Base-by-base conservation (phyloP, 768 basidiomycete genomes). In the Tylopilus sp. region DNA sequence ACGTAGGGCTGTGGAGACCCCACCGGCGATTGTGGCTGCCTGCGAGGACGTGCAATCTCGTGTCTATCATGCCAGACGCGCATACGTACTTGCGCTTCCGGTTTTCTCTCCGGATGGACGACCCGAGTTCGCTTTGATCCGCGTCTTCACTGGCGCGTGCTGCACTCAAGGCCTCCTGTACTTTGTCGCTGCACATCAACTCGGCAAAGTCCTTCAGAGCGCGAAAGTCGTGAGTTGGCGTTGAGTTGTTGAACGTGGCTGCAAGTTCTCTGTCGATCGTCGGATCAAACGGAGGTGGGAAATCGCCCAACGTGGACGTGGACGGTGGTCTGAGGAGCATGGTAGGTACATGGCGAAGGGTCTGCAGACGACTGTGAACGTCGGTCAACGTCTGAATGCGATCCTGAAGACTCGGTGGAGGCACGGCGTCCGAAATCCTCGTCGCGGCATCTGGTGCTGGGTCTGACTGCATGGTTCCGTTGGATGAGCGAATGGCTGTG, bases 1-100 rank as follows among this genome's bases (percentile, higher is more conserved):
- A 78, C 67, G 57, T 80, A 84, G 0, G 84, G 81, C 52, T 81
- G 78, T 6, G 85, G 84, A 0, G 85, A 85, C 22, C 78, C 70
- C 2, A 70, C 79, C 8, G 83, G 82, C 11, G 83, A 79, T 22
- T 75, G 76, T 2, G 76, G 74, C 11, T 78, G 77, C 56, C 84
- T 79, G 55, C 34, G 30, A 38, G n/a, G 33, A 40, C 6, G 40
- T 43, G 33, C 44, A 48, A 16, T 54, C 36, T 48, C 40, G 22
- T n/a, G 43, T 26, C 41, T 24, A 10, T 25, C 38, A 1, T 21
- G 30, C 24, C 19, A 34, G 12, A 33, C 3, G 36, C 36, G 13
- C 30, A 54, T 54, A 71, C 76, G 52, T 61, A 84, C 87, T 79
- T 78, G 67, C 79, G 76, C 63, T 82, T 87, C 62, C 80, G 75